A percentile compares a stretch with the other conserved stretches of the same genome.
These are phyloP conservation scores for Erythrobasidium hasegawianum DNA, from an alignment of 1,284 basidiomycete species.

Conservation along the genomic window DNA sequence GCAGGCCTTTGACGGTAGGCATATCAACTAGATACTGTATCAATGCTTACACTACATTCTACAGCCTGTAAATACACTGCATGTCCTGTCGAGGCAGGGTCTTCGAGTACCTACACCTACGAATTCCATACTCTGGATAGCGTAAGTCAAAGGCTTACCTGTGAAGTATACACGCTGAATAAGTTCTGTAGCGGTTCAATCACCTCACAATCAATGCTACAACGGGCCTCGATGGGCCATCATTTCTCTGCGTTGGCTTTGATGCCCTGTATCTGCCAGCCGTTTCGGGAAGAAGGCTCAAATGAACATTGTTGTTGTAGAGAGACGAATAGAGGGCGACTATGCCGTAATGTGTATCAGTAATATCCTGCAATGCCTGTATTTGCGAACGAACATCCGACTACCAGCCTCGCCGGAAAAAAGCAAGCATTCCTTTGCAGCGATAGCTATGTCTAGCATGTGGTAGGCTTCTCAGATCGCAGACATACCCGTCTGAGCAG, in stretches of 20 bases:
- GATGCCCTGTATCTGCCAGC: constrained; percentile 21
- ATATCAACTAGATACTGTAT: neutral
- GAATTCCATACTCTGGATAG: constrained; percentile 33
- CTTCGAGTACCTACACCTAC: constrained; percentile 31
- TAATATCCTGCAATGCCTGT: no score
- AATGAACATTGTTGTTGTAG: neutral
- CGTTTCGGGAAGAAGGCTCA: constrained; percentile 9
- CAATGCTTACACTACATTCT: neutral
- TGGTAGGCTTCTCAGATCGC: no score
- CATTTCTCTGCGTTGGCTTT: constrained; percentile 38
- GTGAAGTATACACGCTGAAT: neutral
- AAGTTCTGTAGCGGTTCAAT: constrained; percentile 28
- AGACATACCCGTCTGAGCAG: no score
- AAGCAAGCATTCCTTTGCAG: no score
- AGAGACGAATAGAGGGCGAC: no score
- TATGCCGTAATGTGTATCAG: no score
- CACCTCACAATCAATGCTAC: constrained; percentile 39
- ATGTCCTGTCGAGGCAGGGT: constrained; percentile 34
- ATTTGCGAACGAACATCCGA: no score
- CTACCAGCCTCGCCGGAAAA: no score
- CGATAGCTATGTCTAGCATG: no score
- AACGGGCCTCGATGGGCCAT: constrained; percentile 30
- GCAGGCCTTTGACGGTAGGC: constrained; percentile 31
- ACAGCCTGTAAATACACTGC: constrained; percentile 36
- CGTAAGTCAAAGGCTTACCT: constrained; percentile 17